Conservation (phyloP, 2,329 filamentous ascomycete genomes). For the Penicillium sp. region DNA sequence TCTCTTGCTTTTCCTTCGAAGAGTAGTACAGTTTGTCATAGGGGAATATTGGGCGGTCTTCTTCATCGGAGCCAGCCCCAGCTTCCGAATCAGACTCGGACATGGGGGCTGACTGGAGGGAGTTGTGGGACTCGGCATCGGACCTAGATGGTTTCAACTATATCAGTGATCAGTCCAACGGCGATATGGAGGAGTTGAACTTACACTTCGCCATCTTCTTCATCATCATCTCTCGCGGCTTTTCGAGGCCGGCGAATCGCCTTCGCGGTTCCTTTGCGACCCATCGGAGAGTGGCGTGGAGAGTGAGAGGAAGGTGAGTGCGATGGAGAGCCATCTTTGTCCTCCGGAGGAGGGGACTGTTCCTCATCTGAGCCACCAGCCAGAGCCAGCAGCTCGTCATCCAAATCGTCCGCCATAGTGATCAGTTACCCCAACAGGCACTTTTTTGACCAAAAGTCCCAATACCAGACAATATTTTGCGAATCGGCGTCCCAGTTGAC, state of each 20-base stretch:
- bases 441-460: background rate
- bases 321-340: conserved; percentile 55
- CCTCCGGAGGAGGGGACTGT: conserved; percentile 55
- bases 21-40: conserved; percentile 83
- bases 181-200: conserved; percentile 37
- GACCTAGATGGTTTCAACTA: conserved; percentile 53
- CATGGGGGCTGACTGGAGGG: conserved; percentile 81
- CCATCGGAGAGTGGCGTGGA: conserved; percentile 44
- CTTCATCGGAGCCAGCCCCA: conserved; percentile 54
- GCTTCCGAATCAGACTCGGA: conserved; percentile 83
- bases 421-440: conserved; percentile 12
- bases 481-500: background rate
- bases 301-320: conserved; percentile 52
- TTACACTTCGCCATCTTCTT: conserved; percentile 84
- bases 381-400: conserved; percentile 90
- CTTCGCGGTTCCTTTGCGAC: conserved; percentile 49
- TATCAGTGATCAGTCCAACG: conserved; percentile 10
- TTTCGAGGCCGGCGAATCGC: conserved; percentile 45
- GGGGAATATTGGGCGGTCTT: conserved; percentile 64
- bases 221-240: conserved; percentile 55
- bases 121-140: conserved; percentile 67
- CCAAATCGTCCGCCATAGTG: conserved; percentile 77
- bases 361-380: conserved; percentile 68
- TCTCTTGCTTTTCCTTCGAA: conserved; percentile 70
- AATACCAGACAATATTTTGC: background rate